Conservation (phyloP, 2,329 filamentous ascomycete genomes). For the Tolypocladium inflatum region DNA sequence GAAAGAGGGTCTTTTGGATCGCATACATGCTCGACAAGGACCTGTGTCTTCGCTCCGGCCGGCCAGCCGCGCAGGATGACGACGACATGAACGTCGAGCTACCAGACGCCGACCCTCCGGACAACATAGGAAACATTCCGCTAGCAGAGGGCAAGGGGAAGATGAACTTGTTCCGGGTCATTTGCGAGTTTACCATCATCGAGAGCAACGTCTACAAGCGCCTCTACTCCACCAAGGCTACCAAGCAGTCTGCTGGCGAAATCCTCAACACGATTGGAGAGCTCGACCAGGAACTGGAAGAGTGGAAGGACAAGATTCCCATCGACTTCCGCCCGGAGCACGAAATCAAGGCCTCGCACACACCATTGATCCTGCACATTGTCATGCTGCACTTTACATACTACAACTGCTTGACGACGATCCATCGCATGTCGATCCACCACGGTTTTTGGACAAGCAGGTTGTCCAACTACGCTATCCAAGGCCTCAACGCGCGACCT, state of each 20-base stretch:
- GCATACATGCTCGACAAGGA: slow-evolving; percentile 58
- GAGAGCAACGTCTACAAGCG: slow-evolving; percentile 91
- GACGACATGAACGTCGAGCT: slow-evolving; percentile 90
- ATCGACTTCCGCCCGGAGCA: slow-evolving; percentile 95
- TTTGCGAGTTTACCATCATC: slow-evolving; percentile 86
- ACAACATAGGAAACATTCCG: slow-evolving; percentile 92
- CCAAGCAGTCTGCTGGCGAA: slow-evolving; percentile 86
- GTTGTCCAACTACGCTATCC: slow-evolving; percentile 88
- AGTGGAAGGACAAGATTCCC: slow-evolving; percentile 94
- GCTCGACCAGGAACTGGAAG: slow-evolving; percentile 78
- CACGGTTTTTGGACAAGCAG: slow-evolving; percentile 97
- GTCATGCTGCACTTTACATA: slow-evolving; percentile 94
- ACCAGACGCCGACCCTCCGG: slow-evolving; percentile 78
- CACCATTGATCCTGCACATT: slow-evolving; percentile 86
- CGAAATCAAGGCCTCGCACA: slow-evolving; percentile 88
- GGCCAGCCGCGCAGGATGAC: slow-evolving; percentile 53
- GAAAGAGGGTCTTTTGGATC: slow-evolving; percentile 57
- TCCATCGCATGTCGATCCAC: slow-evolving; percentile 96
- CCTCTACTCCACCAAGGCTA: slow-evolving; percentile 85
- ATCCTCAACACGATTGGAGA: slow-evolving; percentile 93
- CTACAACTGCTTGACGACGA: slow-evolving; percentile 95
- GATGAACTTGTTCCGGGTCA: slow-evolving; percentile 87
- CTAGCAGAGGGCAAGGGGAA: slow-evolving; percentile 82
- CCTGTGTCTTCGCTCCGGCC: slow-evolving; percentile 47
- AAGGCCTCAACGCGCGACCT: slow-evolving; percentile 82